Base-by-base conservation (phyloP, 306 rosid species). In the Sindora glabra region DNA sequence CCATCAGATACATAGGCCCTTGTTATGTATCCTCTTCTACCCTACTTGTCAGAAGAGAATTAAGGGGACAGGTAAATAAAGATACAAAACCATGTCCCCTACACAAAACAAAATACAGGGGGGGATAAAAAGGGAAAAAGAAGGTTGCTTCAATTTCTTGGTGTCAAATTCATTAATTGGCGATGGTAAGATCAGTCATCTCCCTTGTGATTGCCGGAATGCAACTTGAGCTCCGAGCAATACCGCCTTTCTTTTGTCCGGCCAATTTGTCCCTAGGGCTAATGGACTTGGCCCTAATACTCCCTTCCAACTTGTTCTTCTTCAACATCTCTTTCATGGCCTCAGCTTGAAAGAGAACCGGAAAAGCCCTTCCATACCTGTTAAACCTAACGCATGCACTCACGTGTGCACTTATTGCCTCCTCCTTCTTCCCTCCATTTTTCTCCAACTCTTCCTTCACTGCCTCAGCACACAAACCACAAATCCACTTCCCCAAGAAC, bases 301-400 rank as follows among this genome's bases (percentile, higher is more conserved):
- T 81, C 6, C 94, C 94, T 56, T 88, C 95, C 4, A 57, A 10
- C 5, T 73, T 72, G 74, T 63, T 82, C 78, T 80, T 92, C 74
- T 94, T 89, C 58, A 94, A 40, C 85, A 94, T 94, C 74, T 89
- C 90, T 21, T 89, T 82, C 99, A 89, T 94, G 48, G 94, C 97
- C 37, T 89, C 84, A 1, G 99, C 99, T 40, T 87, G 96, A 37
- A 73, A 84, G 70, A 94, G 34, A 51, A 94, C 99, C 0, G 99
- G 99, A 42, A 84, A 94, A 64, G 95, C 94, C 75, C 95, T 82
- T 0, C 86, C 84, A 34, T 12, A 81, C 41, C 84, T 94, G 81
- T 86, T 94, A 52, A 94, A 94, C 86, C 77, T 80, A 11, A 71
- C 86, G 52, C 99, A 89, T 0, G 97, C 99, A 70, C 41, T 86